Evolutionary conservation across 2,329 filamentous ascomycete species (phyloP), one percentile per base, ranked within the genome.

Genomic region (Fusarium cyanostomum): DNA sequence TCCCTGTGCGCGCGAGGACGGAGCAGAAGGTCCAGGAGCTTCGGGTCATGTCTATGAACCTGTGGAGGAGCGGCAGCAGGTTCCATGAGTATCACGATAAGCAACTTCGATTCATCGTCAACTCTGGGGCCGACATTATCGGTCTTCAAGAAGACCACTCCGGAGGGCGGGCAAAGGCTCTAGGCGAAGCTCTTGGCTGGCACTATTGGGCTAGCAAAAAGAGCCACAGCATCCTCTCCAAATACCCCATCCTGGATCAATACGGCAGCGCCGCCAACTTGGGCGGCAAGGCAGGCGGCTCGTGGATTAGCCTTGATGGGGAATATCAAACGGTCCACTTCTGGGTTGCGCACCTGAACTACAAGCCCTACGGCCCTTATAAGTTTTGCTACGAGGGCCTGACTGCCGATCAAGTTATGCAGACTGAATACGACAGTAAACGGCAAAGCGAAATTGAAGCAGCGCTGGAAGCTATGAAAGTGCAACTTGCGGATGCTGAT

Each of bases 351-450:
- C 77, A 79, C 54, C 64, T 79, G 6, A 74, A 71, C 6, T 73
- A 71, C 41, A 56, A 68, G 12, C 78, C 78, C 2, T 79, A 80
- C 50, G 77, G 77, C 0, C 78, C 77, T 0, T 79, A 79, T 59
- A 77, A 76, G 45, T 77, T 78, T 59, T 79, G 78, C 71, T 78
- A 75, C 48, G 70, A 74, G 39, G 62, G 71, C 11, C 72, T 74
- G 72, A 62, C 66, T 7, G 56, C 71, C 2, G 73, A 75, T 2
- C 37, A 72, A 41, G 75, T 78, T 7, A 59, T 78, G 16, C 53
- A 69, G 55, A 64, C 70, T 9, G 77, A 79, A 58, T 64, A 50
- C 7, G 30, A 72, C 30, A 78, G 76, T 1, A 70, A 73, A 1
- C 76, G 78, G 7, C 75, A 73, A 2, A 67, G 65, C 3, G 73